A percentile compares a stretch with the other conserved stretches of the same genome.
Conservation (phyloP, 2,329 filamentous ascomycete genomes). For the Calonectria multiphialidica region DNA sequence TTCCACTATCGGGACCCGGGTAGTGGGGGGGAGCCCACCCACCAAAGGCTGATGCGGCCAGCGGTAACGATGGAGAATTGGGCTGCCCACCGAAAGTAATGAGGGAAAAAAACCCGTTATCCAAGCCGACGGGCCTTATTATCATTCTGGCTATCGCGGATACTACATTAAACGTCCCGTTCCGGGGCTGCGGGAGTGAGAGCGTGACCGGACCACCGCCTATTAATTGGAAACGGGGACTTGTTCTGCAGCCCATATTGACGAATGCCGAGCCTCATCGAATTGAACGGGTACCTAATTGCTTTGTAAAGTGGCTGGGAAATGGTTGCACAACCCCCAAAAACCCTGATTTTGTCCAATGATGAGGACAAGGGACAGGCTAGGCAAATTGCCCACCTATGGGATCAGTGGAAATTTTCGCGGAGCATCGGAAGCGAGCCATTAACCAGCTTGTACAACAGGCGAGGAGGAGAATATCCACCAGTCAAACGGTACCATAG, state of each 20-base stretch:
- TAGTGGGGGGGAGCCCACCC: slow-evolving; percentile 5
- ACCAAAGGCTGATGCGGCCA: slow-evolving; percentile 2
- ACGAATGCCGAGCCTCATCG: background rate
- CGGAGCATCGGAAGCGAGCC: slow-evolving; percentile 2
- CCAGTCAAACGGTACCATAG: background rate
- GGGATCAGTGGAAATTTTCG: background rate
- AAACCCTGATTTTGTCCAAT: slow-evolving; percentile 11
- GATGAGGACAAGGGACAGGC: background rate
- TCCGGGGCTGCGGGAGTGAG: background rate
- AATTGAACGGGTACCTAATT: background rate
- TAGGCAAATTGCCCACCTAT: background rate
- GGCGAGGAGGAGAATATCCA: background rate
- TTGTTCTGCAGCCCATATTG: background rate
- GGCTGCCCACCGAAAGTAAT: background rate
- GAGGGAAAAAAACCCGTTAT: background rate
- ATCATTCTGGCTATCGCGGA: slow-evolving; percentile 6
- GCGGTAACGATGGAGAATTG: background rate
- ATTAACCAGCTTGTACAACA: background rate
- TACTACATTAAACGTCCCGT: background rate
- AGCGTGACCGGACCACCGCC: background rate
- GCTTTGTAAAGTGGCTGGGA: slow-evolving; percentile 1
- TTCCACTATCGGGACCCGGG: background rate
- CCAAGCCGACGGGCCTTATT: background rate
- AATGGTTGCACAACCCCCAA: background rate
- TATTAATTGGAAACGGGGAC: slow-evolving; percentile 1